These are phyloP conservation scores for Aspergillus eucalypticola DNA, from an alignment of 2,329 filamentous ascomycete species.

Conservation along the genomic window DNA sequence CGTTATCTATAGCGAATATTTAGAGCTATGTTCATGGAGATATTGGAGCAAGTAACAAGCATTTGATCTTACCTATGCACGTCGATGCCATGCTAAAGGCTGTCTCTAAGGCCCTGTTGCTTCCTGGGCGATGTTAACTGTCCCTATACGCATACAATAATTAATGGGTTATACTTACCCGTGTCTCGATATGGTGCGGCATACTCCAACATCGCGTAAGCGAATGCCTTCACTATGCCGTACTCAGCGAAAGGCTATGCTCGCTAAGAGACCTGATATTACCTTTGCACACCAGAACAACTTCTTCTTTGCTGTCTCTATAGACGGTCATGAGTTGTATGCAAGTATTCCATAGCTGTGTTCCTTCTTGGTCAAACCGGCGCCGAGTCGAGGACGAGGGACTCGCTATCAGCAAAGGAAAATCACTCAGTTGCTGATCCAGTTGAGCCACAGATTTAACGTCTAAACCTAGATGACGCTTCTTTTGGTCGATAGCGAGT, in stretches of 20 bases:
- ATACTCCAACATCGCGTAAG: slow-evolving; percentile 68
- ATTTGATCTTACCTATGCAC: slow-evolving; percentile 58
- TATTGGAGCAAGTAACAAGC: neutral
- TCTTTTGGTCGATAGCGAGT: slow-evolving; percentile 8
- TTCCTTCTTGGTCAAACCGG: slow-evolving; percentile 34
- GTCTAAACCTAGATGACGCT: neutral
- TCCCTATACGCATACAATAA: neutral
- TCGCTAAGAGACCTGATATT: neutral
- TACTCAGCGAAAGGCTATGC: neutral
- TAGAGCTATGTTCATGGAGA: too few species aligned
- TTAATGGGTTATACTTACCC: slow-evolving; percentile 11
- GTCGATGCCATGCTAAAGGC: slow-evolving; percentile 65
- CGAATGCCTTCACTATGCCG: slow-evolving; percentile 54
- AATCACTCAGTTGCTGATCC: slow-evolving; percentile 17
- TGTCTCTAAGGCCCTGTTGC: slow-evolving; percentile 63
- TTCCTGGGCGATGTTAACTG: slow-evolving; percentile 29
- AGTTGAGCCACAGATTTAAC: slow-evolving; percentile 14
- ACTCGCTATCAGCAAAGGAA: slow-evolving; percentile 12
- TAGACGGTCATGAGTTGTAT: slow-evolving; percentile 20
- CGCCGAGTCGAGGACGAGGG: slow-evolving; percentile 14
- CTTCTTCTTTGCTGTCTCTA: slow-evolving; percentile 9
- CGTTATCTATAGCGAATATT: slow-evolving; percentile 42
- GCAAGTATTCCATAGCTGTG: slow-evolving; percentile 43
- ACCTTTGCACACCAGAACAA: slow-evolving; percentile 23
- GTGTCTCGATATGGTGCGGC: slow-evolving; percentile 34